Evolutionary conservation across 768 basidiomycete genomes (phyloP), one percentile per base, ranked within the genome.

Genomic region (Podaxis sp.): DNA sequence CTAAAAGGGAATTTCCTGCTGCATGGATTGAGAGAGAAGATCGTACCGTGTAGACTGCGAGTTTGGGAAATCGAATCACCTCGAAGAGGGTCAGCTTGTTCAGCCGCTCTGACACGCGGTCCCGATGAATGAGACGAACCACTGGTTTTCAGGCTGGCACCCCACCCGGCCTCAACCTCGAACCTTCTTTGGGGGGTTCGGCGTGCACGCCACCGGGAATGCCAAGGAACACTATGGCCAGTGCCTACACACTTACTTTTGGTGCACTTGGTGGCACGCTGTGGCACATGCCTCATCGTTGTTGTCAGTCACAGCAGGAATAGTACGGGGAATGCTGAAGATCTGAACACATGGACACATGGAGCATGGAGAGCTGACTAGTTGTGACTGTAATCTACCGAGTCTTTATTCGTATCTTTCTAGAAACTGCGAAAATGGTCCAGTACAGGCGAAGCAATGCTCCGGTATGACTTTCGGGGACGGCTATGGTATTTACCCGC

Each of bases 161-260:
- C 17, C 27, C 51, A 19, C 25, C 11, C 11, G 5, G 25, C 40
- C 17, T 43, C 29, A 52, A 46, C 19, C 22, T 46, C n/a, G 54
- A 40, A 13, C 51, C 22, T 61, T 41, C 25, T 52, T 33, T 17
- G 19, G 19, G 19, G 1, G 38, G n/a, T 53, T 53, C 37, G 50
- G n/a, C 33, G n/a, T 27, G 11, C 59, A 61, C 59, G 52, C 51
- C 59, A 61, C 59, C 38, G 52, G 43, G 50, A 43, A 12, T 24
- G 59, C 52, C 51, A 61, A 61, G 52, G 17, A 29, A 33, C 7
- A 12, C n/a, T 55, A 19, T 40, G 19, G 54, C 4, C 41, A 17
- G 9, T 25, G 33, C 12, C 22, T 41, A 22, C 12, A 15, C 25
- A 27, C 43, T n/a, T 13, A 13, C 38, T 25, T 36, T 19, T 24